Base-by-base conservation (phyloP, 495 filamentous ascomycete genomes). In the Aspergillus kassunensis region DNA sequence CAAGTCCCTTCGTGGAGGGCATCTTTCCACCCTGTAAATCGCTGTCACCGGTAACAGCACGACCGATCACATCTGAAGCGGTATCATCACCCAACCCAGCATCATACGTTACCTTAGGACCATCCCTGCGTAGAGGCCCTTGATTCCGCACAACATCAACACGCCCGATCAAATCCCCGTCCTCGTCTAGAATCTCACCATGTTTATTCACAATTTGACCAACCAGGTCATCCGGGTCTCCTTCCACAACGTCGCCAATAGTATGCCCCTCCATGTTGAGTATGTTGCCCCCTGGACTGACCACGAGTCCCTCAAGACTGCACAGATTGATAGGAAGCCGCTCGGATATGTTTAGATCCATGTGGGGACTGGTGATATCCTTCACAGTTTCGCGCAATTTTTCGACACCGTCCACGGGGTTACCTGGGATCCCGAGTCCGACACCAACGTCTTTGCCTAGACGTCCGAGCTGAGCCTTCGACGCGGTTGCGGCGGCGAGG, bases 151-250 rank as follows among this genome's bases (percentile, higher is more conserved):
- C 52, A 8, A 68, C 53, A 39, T 74, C 70, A 33, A 61, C 59
- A n/a, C 58, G 50, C 15, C 68, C 68, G 43, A 68, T 62, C 35
- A 65, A 59, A 31, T 70, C 61, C 15, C 65, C 67, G 19, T 65
- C 63, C 23, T 71, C 66, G 43, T 70, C 69, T 1, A 72, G 58
- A 29, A 74, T 68, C 48, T 73, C 73, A 20, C 73, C 73, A 7
- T 74, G 63, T 30, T 76, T 74, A 46, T 73, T 73, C 44, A 76
- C 61, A 11, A 56, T 67, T 58, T 62, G 42, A 15, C 67, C 63
- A 7, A 60, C 39, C 8, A 71, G 35, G 7, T 62, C 63, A 0
- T 57, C 55, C 5, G 49, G 45, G 30, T 61, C 43, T 47, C 62
- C 46, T 51, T 71, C 51, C 24, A 60, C 12, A 29, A 52, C 35